phyloP scores from a whole-genome alignment of 768 basidiomycete species.

The Hericium coralloides region DNA sequence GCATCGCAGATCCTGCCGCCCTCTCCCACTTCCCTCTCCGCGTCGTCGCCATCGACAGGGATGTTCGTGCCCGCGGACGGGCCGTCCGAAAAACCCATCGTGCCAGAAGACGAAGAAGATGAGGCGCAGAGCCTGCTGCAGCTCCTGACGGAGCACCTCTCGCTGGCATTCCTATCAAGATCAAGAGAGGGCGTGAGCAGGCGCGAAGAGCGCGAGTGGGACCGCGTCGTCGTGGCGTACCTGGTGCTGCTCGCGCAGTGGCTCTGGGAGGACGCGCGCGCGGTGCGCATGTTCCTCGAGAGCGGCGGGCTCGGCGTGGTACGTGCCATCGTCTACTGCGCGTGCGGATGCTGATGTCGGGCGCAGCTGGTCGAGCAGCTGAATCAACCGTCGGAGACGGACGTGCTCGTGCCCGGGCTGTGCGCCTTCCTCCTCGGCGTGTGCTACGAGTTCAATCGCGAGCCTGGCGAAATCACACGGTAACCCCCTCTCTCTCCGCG shows the following conservation, averaged over 20 bases:
- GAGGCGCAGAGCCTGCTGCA: slow-evolving; percentile 72
- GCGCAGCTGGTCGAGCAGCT: slow-evolving; percentile 86
- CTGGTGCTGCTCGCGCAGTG: slow-evolving; percentile 79
- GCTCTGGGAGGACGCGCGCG: slow-evolving; percentile 93
- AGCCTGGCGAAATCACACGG: slow-evolving; percentile 95
- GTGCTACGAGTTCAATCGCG: slow-evolving; percentile 94
- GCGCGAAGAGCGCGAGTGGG: slow-evolving; percentile 81
- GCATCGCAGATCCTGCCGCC: slow-evolving; percentile 59
- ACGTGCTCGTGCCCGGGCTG: slow-evolving; percentile 80
- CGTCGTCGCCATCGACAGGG: slow-evolving; percentile 24
- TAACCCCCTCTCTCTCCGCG: slow-evolving; percentile 23
- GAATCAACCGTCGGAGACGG: slow-evolving; percentile 80
- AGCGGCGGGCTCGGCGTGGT: slow-evolving; percentile 88
- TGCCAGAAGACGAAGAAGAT: slow-evolving; percentile 38
- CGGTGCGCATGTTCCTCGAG: slow-evolving; percentile 83
- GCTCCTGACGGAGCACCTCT: slow-evolving; percentile 83
- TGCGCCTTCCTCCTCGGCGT: slow-evolving; percentile 88
- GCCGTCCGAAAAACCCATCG: slow-evolving; percentile 24
- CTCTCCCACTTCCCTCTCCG: slow-evolving; percentile 13
- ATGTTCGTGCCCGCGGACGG: slow-evolving; percentile 77
- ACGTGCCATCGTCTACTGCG: slow-evolving; percentile 25
- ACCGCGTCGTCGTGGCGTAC: slow-evolving; percentile 79
- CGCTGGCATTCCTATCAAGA: slow-evolving; percentile 74
- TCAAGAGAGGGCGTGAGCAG: slow-evolving; percentile 58
- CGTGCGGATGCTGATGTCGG: not conserved